Evolutionary conservation across 352 stramenopile genomes (phyloP), one percentile per base, ranked within the genome.

Genomic region (Thraustochytrium sp.): DNA sequence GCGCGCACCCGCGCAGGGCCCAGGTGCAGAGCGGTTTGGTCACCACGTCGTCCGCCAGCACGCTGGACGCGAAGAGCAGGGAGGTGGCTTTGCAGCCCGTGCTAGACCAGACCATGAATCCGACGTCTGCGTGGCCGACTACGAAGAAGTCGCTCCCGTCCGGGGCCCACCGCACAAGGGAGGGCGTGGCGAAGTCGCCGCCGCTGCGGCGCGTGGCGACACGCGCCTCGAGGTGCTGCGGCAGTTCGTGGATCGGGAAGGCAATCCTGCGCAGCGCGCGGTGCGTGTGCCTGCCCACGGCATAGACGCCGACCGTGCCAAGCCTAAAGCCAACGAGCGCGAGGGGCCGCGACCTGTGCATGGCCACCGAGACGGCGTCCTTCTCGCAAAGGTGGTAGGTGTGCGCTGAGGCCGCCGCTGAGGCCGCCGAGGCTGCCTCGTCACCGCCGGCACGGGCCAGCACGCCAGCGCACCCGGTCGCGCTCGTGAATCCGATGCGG

Each of bases 21-120:
- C 62, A 75, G 5, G 62, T 21, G 26, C 5, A 75, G 11, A 26
- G 23, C 5, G 62, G 37, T 26, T 54, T 29, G 9, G 62, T 54
- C 18, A 54, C 62, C 23, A 54, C 26, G 3, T 54, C 62, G 18
- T 75, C 37, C 8, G 8, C 5, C 26, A 51, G 62, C 26, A 16
- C 37, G 13, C n/a, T 31, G 1, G 51, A 8, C 0, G 3, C 16
- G 1, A 75, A 38, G 38, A 51, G 37, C 9, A 49, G 16, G 0
- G 62, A 51, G 62, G 62, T 54, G 40, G 62, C 62, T 37, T 54
- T 51, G n/a, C 38, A 53, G 31, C 62, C 40, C 11, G 62, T 54
- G 62, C 62, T 75, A n/a, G 62, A 75, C 68, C 68, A 80, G 9
- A 80, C 68, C 48, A 80, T 72, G 46, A 37, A 31, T 18, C 68